Evolutionary conservation across 2,329 filamentous ascomycete species (phyloP).

Genomic region (Moelleriella libera): DNA sequence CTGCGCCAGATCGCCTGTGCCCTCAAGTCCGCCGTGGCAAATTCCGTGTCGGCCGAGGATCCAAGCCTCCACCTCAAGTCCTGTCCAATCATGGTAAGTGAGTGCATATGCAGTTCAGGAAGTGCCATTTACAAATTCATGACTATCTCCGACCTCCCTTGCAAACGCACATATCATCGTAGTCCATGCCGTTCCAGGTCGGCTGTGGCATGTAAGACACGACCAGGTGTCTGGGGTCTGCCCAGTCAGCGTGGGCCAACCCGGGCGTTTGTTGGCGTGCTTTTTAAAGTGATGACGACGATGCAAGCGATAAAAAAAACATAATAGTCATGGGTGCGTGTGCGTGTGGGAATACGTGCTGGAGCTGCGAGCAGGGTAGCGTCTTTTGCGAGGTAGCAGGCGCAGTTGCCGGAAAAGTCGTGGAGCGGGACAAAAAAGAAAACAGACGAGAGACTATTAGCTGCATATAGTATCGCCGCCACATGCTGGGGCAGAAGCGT

Average conservation of each 20-base stretch:
- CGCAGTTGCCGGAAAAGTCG: neutral
- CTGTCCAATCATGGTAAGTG: neutral
- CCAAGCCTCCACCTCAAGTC: no score
- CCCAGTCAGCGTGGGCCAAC: neutral
- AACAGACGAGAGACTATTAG: neutral
- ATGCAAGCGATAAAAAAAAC: neutral
- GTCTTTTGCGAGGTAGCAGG: neutral
- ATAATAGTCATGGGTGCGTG: no score
- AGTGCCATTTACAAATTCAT: neutral
- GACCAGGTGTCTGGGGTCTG: conserved; percentile 1
- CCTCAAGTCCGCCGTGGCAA: no score
- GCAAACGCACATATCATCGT: neutral
- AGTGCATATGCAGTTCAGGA: neutral
- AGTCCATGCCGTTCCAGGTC: neutral
- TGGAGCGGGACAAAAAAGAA: neutral
- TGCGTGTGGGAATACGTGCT: no score
- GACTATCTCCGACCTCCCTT: neutral
- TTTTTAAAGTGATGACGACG: neutral
- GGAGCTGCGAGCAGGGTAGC: no score
- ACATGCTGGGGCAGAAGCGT: neutral
- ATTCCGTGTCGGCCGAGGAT: no score
- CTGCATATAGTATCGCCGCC: neutral
- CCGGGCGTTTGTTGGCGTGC: neutral
- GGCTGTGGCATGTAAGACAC: conserved; percentile 5
- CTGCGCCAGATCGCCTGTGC: no score